These are phyloP conservation scores for Sextonia rubra DNA, from an alignment of 164 flowering plant species.

Conservation along the genomic window DNA sequence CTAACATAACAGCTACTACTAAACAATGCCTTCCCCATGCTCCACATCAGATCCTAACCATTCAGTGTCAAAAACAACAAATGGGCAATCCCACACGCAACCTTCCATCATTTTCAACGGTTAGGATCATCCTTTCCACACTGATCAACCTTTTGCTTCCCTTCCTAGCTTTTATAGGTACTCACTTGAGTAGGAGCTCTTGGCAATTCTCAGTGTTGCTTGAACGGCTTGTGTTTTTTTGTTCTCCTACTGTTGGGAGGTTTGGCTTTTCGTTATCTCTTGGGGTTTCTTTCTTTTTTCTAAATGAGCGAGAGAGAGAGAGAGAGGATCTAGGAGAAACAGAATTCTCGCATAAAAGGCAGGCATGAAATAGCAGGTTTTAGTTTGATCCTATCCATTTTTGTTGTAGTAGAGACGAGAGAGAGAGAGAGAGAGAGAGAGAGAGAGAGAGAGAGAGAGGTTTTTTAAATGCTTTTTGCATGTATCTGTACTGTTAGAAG, in stretches of 20 bases:
- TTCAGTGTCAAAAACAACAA: neutral
- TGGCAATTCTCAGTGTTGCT: neutral
- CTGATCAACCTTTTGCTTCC: neutral
- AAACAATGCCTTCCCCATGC: too few relatives aligned
- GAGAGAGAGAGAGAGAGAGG: slow-evolving; percentile 10
- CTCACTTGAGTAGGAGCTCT: neutral
- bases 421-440: slow-evolving; percentile 12
- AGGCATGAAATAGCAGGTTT: slow-evolving; percentile 4
- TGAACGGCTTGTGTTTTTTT: neutral
- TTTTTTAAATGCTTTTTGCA: slow-evolving; percentile 14
- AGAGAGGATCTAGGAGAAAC: slow-evolving; percentile 11
- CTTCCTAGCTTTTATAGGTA: neutral
- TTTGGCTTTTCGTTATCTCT: neutral
- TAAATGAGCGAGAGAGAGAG: neutral
- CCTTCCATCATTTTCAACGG: neutral
- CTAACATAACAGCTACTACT: too few relatives aligned
- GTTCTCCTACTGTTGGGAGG: neutral
- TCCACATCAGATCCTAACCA: neutral
- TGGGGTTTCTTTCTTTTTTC: neutral
- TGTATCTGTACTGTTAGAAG: slow-evolving; percentile 28
- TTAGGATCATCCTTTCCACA: neutral
- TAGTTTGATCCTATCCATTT: slow-evolving; percentile 4
- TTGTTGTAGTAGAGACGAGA: neutral
- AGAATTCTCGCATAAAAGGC: slow-evolving; percentile 5
- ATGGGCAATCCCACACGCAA: neutral